These are phyloP conservation scores for Monilinia polystroma DNA, from an alignment of 2,329 filamentous ascomycete genomes.

Conservation along the genomic window DNA sequence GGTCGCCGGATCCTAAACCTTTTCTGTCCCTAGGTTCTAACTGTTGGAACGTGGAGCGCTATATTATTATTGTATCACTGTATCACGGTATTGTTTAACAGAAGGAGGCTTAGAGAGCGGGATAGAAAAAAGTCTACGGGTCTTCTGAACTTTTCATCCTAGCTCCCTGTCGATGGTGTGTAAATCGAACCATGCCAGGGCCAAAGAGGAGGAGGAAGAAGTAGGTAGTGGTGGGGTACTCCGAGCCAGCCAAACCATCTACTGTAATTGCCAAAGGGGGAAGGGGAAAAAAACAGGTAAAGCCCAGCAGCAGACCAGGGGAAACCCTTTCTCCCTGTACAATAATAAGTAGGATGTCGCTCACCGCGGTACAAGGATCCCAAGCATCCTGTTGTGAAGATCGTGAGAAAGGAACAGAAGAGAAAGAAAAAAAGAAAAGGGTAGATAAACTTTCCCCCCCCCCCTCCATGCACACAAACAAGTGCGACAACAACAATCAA, in stretches of 20 bases:
- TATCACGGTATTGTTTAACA: no score
- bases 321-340: slow-evolving; percentile 9
- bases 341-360: not conserved
- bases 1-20: not conserved
- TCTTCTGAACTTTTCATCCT: not conserved
- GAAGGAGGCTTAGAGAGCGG: no score
- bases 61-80: no score
- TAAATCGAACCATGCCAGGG: not conserved
- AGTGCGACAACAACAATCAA: no score
- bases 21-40: not conserved
- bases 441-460: not conserved
- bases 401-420: not conserved
- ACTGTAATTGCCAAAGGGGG: not conserved
- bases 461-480: no score
- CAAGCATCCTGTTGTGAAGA: slow-evolving; percentile 18
- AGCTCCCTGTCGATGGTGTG: not conserved
- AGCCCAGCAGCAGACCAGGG: not conserved
- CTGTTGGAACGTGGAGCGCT: no score
- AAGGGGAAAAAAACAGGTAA: not conserved
- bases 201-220: no score
- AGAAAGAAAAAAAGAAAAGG: not conserved
- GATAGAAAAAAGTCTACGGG: no score
- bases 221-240: slow-evolving; percentile 13
- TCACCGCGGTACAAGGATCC: slow-evolving; percentile 16
- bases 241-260: slow-evolving; percentile 4